These are phyloP conservation scores for Phoma herbarum DNA, from an alignment of 2,329 filamentous ascomycete genomes.

Conservation along the genomic window DNA sequence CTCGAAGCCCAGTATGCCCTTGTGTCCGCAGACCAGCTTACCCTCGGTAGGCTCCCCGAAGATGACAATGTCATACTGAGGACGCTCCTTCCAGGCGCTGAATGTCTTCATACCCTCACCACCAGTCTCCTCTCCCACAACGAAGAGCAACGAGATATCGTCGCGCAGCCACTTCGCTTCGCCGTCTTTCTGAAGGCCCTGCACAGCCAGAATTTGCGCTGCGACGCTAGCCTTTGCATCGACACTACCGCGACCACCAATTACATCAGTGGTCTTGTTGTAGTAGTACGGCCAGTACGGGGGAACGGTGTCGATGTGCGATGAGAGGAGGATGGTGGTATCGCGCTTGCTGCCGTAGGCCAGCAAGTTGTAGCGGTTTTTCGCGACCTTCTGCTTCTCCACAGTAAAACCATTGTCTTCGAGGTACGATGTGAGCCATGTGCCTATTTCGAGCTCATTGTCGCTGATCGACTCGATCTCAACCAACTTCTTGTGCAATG, in stretches of 20 bases:
- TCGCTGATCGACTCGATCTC: constrained; percentile 75
- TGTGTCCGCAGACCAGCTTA: constrained; percentile 89
- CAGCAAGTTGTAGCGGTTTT: constrained; percentile 76
- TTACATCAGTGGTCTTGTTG: constrained; percentile 59
- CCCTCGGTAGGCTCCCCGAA: constrained; percentile 95
- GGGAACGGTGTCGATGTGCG: constrained; percentile 79
- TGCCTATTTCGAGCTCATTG: constrained; percentile 72
- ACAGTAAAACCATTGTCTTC: constrained; percentile 67
- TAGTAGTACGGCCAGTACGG: constrained; percentile 74
- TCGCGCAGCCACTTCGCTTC: constrained; percentile 47
- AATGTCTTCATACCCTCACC: constrained; percentile 79
- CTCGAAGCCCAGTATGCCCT: constrained; percentile 77
- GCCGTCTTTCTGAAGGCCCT: constrained; percentile 56
- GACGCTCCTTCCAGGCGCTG: constrained; percentile 48
- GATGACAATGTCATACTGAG: constrained; percentile 72
- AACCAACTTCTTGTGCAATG: constrained; percentile 78
- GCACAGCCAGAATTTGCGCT: constrained; percentile 74
- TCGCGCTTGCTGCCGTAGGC: constrained; percentile 66
- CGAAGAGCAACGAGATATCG: constrained; percentile 64
- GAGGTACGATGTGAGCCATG: constrained; percentile 75
- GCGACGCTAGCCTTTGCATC: constrained; percentile 69
- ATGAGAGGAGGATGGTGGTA: constrained; percentile 72
- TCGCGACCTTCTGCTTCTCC: constrained; percentile 63
- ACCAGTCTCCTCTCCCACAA: constrained; percentile 81
- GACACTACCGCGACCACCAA: constrained; percentile 77